Evolutionary conservation across 108 stramenopile species (phyloP).

Genomic region (Cyclostephanos invisitatus): DNA sequence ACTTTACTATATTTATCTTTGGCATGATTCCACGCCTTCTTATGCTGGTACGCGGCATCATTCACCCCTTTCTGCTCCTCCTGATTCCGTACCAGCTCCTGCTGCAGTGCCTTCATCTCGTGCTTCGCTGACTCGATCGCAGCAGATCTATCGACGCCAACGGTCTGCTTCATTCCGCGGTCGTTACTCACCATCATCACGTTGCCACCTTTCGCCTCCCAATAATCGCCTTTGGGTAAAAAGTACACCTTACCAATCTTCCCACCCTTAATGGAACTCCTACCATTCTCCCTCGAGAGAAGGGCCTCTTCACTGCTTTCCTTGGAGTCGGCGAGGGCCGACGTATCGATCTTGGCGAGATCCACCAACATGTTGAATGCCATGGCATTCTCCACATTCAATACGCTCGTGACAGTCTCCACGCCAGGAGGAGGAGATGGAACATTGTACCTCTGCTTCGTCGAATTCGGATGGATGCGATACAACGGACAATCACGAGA

Average conservation of each 20-base stretch:
- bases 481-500: constrained; percentile 64
- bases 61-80: constrained; percentile 43
- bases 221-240: constrained; percentile 73
- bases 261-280: constrained; percentile 50
- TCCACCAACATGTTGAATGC: constrained; percentile 86
- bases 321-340: constrained; percentile 61
- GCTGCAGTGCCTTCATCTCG: constrained; percentile 50
- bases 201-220: constrained; percentile 56
- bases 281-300: constrained; percentile 47
- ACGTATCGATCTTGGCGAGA: constrained; percentile 61
- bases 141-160: constrained; percentile 71
- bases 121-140: constrained; percentile 62
- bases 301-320: constrained; percentile 61
- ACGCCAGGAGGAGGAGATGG: constrained; percentile 66
- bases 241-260: constrained; percentile 73
- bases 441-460: constrained; percentile 51
- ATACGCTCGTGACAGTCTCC: constrained; percentile 66
- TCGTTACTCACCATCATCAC: constrained; percentile 58
- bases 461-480: constrained; percentile 46
- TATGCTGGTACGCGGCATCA: constrained; percentile 24
- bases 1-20: constrained; percentile 43
- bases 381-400: constrained; percentile 68
- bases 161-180: constrained; percentile 52
- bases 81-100: constrained; percentile 70
- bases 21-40: constrained; percentile 37